A percentile compares a stretch with the other conserved stretches of the same genome.
These are phyloP conservation scores for Aegilops bicornis DNA, from an alignment of 176 grass and related monocot species.

Conservation along the genomic window DNA sequence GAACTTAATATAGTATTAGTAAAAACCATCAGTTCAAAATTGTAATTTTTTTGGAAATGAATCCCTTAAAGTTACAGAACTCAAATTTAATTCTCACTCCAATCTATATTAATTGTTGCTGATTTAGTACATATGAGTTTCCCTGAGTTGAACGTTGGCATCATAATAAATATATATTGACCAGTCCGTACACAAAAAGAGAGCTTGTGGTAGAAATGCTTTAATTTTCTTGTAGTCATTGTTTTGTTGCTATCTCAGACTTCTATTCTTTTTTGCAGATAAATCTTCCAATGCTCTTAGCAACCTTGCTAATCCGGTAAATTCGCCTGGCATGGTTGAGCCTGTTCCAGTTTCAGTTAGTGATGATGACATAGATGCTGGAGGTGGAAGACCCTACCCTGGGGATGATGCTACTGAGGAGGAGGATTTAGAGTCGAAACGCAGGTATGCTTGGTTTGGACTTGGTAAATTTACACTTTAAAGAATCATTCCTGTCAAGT, in stretches of 20 bases:
- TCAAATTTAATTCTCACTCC: not conserved
- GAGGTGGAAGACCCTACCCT: slow-evolving; percentile 67
- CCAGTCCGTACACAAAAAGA: not conserved
- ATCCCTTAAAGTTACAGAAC: not conserved
- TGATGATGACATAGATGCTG: slow-evolving; percentile 76
- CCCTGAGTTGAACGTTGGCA: not conserved
- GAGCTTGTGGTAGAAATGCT: not conserved
- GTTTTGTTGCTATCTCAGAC: not conserved
- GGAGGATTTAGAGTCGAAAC: slow-evolving; percentile 89
- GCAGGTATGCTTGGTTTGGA: slow-evolving; percentile 61
- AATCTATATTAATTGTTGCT: too few species aligned
- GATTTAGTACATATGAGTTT: not conserved
- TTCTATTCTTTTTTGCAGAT: slow-evolving; percentile 52
- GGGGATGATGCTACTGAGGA: slow-evolving; percentile 70
- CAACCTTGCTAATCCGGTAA: slow-evolving; percentile 46
- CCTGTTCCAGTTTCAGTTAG: slow-evolving; percentile 47
- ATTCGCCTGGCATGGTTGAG: slow-evolving; percentile 56
- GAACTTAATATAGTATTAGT: not conserved
- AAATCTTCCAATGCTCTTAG: slow-evolving; percentile 52
- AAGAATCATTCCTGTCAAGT: not conserved
- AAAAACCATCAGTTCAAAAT: slow-evolving; percentile 1
- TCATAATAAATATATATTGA: not conserved
- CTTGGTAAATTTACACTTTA: not conserved
- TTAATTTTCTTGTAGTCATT: not conserved
- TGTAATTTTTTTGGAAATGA: not conserved